Conservation (phyloP, 768 basidiomycete species). For the Suillus tomentosus region DNA sequence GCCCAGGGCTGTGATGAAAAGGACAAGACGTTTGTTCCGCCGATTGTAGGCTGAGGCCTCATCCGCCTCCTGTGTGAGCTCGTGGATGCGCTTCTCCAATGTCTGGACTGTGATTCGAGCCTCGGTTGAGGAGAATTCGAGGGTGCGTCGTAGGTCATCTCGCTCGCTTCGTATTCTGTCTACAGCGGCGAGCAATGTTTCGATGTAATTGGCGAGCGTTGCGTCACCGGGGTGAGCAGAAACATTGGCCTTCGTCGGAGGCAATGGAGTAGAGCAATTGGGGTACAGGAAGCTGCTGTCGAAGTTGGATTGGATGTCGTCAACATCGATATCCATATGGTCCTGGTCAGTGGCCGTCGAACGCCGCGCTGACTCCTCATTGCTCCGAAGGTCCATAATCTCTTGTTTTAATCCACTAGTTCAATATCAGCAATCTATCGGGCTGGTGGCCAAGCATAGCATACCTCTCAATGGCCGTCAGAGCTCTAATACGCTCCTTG, state of each 20-base stretch:
- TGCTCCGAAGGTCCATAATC: constrained; percentile 14
- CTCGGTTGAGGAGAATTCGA: constrained; percentile 72
- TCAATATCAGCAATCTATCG: constrained; percentile 7
- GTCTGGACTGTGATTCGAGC: constrained; percentile 64
- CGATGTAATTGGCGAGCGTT: constrained; percentile 43
- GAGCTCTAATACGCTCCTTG: constrained; percentile 26
- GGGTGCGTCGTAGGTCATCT: constrained; percentile 58
- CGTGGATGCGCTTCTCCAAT: constrained; percentile 51
- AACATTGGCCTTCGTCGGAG: background rate
- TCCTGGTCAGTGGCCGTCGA: constrained; percentile 2
- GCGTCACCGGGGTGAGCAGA: constrained; percentile 22
- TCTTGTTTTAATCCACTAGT: constrained; percentile 25
- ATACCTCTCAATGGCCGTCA: constrained; percentile 31
- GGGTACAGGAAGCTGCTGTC: constrained; percentile 5
- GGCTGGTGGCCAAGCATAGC: constrained; percentile 12
- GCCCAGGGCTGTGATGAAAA: constrained; percentile 37
- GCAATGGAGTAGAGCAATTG: constrained; percentile 7
- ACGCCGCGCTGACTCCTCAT: background rate
- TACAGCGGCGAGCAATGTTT: constrained; percentile 60
- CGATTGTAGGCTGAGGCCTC: constrained; percentile 10
- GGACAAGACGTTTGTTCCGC: constrained; percentile 33
- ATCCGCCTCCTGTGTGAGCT: constrained; percentile 24
- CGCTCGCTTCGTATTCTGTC: constrained; percentile 70
- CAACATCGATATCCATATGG: constrained; percentile 10
- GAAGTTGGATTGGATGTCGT: constrained; percentile 6